A percentile compares a stretch with the other conserved stretches of the same genome.
These are phyloP conservation scores for Raphanus sativus DNA, from an alignment of 345 rosid genomes.

Conservation along the genomic window DNA sequence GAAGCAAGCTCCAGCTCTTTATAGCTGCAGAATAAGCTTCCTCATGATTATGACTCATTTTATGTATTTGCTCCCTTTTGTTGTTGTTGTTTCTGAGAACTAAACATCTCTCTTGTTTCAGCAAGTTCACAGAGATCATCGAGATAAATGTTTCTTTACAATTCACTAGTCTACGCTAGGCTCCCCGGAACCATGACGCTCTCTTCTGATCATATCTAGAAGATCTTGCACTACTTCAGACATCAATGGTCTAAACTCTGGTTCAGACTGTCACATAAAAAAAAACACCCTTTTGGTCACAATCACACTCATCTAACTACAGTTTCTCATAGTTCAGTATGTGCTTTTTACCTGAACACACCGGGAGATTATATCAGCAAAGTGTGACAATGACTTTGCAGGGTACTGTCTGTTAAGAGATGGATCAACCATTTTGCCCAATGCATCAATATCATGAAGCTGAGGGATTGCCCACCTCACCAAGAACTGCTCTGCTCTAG, in stretches of 20 bases:
- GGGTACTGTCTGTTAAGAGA: conserved; percentile 74
- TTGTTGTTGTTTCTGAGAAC: conserved; percentile 24
- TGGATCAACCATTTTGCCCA: conserved; percentile 97
- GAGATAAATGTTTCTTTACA: conserved; percentile 26
- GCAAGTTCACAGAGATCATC: conserved; percentile 23
- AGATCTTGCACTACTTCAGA: conserved; percentile 97
- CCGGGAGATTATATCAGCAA: conserved; percentile 89
- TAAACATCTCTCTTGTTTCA: conserved; percentile 26
- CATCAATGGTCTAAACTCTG: conserved; percentile 85
- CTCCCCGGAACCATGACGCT: conserved; percentile 61
- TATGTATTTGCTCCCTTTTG: conserved; percentile 6
- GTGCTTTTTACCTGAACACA: conserved; percentile 76
- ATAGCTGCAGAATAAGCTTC: conserved; percentile 17
- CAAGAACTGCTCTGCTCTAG: conserved; percentile 81
- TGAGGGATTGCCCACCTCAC: conserved; percentile 98
- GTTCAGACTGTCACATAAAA: conserved; percentile 59
- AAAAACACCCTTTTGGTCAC: neutral
- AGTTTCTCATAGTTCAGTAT: conserved; percentile 8
- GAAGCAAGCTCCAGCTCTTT: neutral
- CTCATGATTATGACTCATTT: conserved; percentile 5
- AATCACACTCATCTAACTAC: conserved; percentile 1
- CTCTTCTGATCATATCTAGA: conserved; percentile 71
- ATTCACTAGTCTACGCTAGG: conserved; percentile 31
- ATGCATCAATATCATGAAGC: conserved; percentile 88
- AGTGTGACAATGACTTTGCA: conserved; percentile 85